Conservation (phyloP, 148 eudicot genomes). For the Amaranthus hypochondriacus region DNA sequence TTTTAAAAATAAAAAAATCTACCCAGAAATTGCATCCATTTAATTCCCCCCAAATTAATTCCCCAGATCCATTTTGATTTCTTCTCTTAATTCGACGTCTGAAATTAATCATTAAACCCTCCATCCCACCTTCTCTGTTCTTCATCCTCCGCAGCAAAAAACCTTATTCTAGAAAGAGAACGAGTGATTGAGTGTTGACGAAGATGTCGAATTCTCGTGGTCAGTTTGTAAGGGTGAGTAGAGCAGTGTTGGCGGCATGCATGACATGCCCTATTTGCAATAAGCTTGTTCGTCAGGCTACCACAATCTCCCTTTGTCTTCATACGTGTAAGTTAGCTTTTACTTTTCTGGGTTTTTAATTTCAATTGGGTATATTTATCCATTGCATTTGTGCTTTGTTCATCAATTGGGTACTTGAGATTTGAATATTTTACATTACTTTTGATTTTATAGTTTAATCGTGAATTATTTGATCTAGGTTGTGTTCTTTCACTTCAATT, state of each 20-base stretch:
- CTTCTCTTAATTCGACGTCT: conserved; percentile 10
- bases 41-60: conserved; percentile 1
- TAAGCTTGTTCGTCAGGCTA: conserved; percentile 47
- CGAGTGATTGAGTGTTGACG: not conserved
- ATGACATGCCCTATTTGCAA: conserved; percentile 90
- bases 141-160: not conserved
- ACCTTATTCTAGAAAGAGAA: not conserved
- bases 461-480: not conserved
- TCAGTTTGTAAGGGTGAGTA: conserved; percentile 59
- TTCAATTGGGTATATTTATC: not conserved
- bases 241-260: conserved; percentile 69
- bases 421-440: not conserved
- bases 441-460: conserved; percentile 18
- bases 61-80: conserved; percentile 16
- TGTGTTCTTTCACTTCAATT: too few relatives aligned
- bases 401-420: conserved; percentile 1
- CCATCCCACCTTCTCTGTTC: not conserved
- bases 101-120: not conserved
- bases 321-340: conserved; percentile 65
- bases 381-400: not conserved
- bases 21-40: not conserved
- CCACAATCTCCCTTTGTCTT: conserved; percentile 82
- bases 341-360: conserved; percentile 18
- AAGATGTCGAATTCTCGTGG: conserved; percentile 39
- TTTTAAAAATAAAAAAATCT: not conserved